Base-by-base conservation (phyloP, 192 early-diverging fungal genomes). In the Coemansia reversa region DNA sequence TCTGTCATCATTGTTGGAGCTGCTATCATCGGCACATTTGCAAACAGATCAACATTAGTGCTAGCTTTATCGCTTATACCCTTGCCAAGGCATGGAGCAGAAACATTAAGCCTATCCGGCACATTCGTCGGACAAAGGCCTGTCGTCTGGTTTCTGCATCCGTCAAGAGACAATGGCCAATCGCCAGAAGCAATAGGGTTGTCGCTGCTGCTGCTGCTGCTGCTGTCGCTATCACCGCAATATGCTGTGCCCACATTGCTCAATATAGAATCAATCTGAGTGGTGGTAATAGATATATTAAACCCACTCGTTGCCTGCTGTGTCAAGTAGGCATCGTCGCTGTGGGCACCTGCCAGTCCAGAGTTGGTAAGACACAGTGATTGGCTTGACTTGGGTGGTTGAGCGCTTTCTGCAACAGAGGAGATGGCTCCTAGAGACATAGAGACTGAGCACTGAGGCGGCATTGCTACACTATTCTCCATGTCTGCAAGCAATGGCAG, bases 1-100 rank as follows among this genome's bases (percentile, higher is more conserved):
- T 72, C 64, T 42, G 75, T 78, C 24, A 64, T 30, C 1, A 78
- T 61, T 18, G 70, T 45, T 12, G 66, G 70, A 3, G 47, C 57
- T 7, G 70, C 63, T 29, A 72, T 64, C 42, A 30, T 22, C 35
- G 62, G 75, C 11, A 32, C 18, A n/a, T 27, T 9, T 7, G 53
- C 53, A 25, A 55, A 18, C n/a, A 53, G 4, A 12, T 28, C 24
- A 50, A 35, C 33, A 35, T 12, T 35, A 5, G 6, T 35, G 33
- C 7, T 35, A 12, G 33, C 0, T 35, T 35, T 35, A 35, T 35
- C 33, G 33, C 33, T 12, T 7, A 35, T 35, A 1, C 1, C 33
- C 5, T 35, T 7, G 33, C 8, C 6, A 35, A 35, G 5, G 7
- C 1, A 12, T 35, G 33, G 33, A 12, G 33, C 6, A 35, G 11